phyloP scores from a whole-genome alignment of 208 protist genomes.

The Tritrichomonas musculus region DNA sequence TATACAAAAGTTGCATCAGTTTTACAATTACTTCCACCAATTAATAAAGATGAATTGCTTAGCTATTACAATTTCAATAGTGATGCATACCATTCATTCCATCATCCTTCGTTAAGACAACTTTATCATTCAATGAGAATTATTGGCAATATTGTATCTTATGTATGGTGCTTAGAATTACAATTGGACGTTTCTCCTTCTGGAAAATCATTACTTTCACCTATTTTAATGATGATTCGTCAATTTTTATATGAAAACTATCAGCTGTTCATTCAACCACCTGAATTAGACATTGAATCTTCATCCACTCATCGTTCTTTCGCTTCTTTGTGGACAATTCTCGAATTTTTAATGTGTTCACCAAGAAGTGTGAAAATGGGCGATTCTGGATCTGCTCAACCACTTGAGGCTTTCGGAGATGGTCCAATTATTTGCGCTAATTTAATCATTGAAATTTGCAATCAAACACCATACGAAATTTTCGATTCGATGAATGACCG shows the following conservation, averaged over 20 bases:
- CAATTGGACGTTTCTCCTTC: background rate
- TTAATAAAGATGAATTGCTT: background rate
- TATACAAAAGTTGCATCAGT: constrained; percentile 2
- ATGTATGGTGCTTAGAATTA: background rate
- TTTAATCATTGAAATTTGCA: background rate
- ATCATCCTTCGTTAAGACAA: background rate
- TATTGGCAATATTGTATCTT: background rate
- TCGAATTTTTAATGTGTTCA: background rate
- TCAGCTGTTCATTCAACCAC: background rate
- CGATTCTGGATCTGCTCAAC: background rate
- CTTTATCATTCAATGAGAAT: background rate
- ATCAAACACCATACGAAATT: background rate
- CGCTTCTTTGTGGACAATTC: background rate
- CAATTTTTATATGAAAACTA: background rate
- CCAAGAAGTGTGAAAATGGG: background rate
- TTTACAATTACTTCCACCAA: background rate
- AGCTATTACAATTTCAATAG: background rate
- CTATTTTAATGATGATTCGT: background rate
- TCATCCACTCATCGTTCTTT: background rate
- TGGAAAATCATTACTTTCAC: background rate
- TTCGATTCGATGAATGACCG: background rate
- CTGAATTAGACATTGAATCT: background rate
- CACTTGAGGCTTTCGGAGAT: background rate
- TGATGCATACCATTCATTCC: background rate
- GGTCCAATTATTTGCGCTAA: background rate